Conservation (phyloP, 257 asterid species). For the Dorcoceras hygrometricum region DNA sequence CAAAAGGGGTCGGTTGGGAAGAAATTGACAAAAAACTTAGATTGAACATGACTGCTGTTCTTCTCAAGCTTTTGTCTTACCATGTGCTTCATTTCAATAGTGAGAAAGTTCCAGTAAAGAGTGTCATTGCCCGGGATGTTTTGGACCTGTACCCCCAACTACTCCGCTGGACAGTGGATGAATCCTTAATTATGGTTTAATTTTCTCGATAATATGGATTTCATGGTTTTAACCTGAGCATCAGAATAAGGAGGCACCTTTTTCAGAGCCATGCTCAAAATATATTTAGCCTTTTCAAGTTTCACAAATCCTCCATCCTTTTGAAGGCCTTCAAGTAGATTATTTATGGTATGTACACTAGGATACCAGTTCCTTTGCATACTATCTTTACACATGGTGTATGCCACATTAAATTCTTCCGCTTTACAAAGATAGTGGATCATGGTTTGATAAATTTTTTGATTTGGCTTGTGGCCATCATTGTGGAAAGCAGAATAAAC, state of each 20-base stretch:
- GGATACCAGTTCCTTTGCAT: conserved; percentile 75
- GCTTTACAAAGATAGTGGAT: conserved; percentile 63
- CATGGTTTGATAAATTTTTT: conserved; percentile 72
- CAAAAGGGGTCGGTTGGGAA: background rate
- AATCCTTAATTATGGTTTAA: conserved; percentile 18
- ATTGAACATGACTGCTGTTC: conserved; percentile 8
- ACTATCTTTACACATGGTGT: conserved; percentile 56
- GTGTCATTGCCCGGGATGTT: conserved; percentile 12
- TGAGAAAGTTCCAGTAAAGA: conserved; percentile 13
- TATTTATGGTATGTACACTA: conserved; percentile 46
- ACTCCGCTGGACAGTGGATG: background rate
- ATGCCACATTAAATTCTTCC: conserved; percentile 50
- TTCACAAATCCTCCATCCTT: conserved; percentile 38
- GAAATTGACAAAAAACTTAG: conserved; percentile 22
- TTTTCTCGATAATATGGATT: conserved; percentile 37
- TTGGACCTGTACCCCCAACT: conserved; percentile 4
- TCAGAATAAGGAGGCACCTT: conserved; percentile 61
- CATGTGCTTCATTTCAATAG: conserved; percentile 17
- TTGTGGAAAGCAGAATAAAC: conserved; percentile 48
- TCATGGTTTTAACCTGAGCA: conserved; percentile 42
- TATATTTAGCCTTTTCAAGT: conserved; percentile 45
- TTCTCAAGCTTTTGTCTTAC: conserved; percentile 21
- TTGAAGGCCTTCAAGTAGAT: conserved; percentile 55
- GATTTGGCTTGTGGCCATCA: conserved; percentile 62
- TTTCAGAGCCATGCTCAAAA: conserved; percentile 46